A percentile compares a stretch with the other conserved stretches of the same genome.
Evolutionary conservation across 2,329 filamentous ascomycete species (phyloP).

Genomic region (Davidsoniella eucalypti): DNA sequence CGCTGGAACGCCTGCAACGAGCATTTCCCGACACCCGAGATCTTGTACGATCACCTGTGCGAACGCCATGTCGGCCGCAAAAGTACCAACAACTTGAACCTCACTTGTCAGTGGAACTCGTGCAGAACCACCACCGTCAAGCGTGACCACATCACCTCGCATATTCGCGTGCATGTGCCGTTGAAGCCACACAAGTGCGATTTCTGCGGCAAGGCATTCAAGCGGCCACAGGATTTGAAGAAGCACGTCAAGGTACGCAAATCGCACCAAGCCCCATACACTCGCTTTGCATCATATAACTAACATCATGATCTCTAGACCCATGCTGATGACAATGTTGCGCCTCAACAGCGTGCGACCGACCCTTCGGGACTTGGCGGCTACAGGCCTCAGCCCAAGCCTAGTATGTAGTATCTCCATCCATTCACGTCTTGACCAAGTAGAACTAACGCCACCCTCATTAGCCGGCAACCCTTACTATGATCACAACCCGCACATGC

Average conservation of each 20-base stretch:
- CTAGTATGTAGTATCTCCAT: slow-evolving; percentile 28
- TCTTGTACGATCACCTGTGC: slow-evolving; percentile 82
- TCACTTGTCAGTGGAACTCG: slow-evolving; percentile 93
- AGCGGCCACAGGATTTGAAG: slow-evolving; percentile 95
- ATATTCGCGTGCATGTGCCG: slow-evolving; percentile 97
- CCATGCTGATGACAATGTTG: slow-evolving; percentile 84
- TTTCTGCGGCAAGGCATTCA: slow-evolving; percentile 97
- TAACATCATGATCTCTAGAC: slow-evolving; percentile 30
- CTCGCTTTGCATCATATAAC: neutral
- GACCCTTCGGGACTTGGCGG: slow-evolving; percentile 35
- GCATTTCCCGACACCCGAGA: slow-evolving; percentile 40
- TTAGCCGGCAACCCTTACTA: slow-evolving; percentile 38
- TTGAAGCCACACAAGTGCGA: slow-evolving; percentile 98
- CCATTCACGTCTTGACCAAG: slow-evolving; percentile 21
- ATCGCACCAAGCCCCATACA: neutral
- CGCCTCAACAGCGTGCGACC: slow-evolving; percentile 29
- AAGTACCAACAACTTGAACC: slow-evolving; percentile 94
- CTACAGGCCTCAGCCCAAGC: slow-evolving; percentile 36
- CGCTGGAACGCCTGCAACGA: slow-evolving; percentile 44
- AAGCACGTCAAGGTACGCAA: slow-evolving; percentile 76
- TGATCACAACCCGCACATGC: slow-evolving; percentile 48
- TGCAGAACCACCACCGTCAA: slow-evolving; percentile 96
- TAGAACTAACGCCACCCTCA: slow-evolving; percentile 13
- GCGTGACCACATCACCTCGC: slow-evolving; percentile 96
- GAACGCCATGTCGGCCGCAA: slow-evolving; percentile 97